Conservation (phyloP, 73 alveolate species). For the Paraurostyla sp. region DNA sequence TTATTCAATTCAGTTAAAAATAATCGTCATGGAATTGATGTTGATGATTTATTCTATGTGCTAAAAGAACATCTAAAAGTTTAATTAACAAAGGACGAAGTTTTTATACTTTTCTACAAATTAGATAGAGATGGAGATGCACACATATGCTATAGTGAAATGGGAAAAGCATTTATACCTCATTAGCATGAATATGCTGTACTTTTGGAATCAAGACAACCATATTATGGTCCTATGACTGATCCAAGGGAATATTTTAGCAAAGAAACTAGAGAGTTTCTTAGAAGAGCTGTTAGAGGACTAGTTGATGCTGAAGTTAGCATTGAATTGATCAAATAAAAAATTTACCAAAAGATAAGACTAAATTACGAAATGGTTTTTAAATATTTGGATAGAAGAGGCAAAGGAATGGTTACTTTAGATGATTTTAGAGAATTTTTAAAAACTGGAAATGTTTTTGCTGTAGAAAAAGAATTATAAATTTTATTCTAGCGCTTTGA, state of each 20-base stretch:
- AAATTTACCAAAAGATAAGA: conserved; percentile 26
- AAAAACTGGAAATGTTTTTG: conserved; percentile 36
- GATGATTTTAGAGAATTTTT: conserved; percentile 46
- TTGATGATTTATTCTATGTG: conserved; percentile 47
- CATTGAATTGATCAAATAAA: conserved; percentile 35
- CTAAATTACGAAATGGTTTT: conserved; percentile 19
- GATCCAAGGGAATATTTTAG: conserved; percentile 40
- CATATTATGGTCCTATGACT: background rate
- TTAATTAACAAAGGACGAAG: conserved; percentile 54
- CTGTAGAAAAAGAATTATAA: conserved; percentile 42
- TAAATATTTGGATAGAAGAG: background rate
- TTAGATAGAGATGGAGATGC: conserved; percentile 64
- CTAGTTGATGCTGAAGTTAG: conserved; percentile 60
- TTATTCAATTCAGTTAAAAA: conserved; percentile 17
- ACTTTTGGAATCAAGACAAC: conserved; percentile 15
- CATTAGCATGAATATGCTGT: conserved; percentile 45
- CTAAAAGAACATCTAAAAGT: conserved; percentile 20
- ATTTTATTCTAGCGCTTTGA: conserved; percentile 8
- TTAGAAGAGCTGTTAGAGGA: conserved; percentile 19
- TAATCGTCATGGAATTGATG: conserved; percentile 27
- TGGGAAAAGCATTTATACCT: conserved; percentile 34
- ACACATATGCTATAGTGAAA: conserved; percentile 5
- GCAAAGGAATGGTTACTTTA: conserved; percentile 14
- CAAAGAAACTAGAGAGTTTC: conserved; percentile 31
- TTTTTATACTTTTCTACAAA: conserved; percentile 56